Conservation (phyloP, 208 protist species). For the Acanthamoeba lenticulata region DNA sequence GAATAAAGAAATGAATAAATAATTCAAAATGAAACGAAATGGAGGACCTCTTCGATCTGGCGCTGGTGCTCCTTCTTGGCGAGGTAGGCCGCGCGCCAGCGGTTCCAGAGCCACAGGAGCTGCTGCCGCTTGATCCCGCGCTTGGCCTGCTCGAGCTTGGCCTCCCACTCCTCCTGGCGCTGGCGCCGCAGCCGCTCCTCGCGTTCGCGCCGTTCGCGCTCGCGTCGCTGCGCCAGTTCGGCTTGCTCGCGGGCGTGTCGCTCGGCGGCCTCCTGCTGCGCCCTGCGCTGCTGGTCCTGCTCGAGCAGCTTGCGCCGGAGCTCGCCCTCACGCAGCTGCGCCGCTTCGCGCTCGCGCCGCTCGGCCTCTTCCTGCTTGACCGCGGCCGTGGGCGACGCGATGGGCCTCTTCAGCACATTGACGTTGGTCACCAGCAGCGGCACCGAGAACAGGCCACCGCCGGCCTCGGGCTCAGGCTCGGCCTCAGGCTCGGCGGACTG, state of each 20-base stretch:
- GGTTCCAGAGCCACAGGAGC: not conserved
- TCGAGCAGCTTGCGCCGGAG: slow-evolving; percentile 2
- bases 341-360: not conserved
- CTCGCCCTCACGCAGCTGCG: not conserved
- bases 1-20: too few relatives aligned
- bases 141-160: not conserved
- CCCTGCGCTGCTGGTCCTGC: not conserved
- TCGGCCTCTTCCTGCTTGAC: not conserved
- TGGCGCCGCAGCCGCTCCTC: not conserved
- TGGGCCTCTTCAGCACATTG: not conserved
- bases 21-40: not conserved
- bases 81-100: not conserved
- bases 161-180: not conserved
- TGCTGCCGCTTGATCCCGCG: not conserved
- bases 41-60: not conserved
- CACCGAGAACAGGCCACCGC: not conserved
- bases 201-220: not conserved
- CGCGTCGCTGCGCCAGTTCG: not conserved
- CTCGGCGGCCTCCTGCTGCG: not conserved
- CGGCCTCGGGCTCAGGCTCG: not conserved
- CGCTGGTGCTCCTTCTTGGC: not conserved
- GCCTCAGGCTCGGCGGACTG: not conserved
- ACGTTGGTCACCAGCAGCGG: not conserved
- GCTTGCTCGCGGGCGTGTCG: not conserved
- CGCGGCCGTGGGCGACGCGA: too few relatives aligned